phyloP scores from a whole-genome alignment of 257 asterid species.

The Cynanchum wilfordii region DNA sequence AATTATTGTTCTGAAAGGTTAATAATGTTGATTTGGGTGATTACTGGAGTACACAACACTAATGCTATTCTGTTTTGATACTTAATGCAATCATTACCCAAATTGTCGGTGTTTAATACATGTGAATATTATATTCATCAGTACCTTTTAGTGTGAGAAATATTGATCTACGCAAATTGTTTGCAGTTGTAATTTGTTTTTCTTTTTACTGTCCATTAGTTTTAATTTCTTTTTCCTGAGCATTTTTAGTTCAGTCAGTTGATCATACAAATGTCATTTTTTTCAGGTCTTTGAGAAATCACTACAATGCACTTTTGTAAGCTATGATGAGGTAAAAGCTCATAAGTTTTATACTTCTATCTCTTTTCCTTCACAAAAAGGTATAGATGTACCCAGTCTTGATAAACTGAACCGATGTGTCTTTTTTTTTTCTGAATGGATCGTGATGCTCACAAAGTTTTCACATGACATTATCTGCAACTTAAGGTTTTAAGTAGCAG shows the following conservation, averaged over 20 bases:
- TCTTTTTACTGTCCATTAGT: conserved; percentile 6
- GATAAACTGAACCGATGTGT: neutral
- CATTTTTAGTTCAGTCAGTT: conserved; percentile 3
- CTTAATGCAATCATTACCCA: neutral
- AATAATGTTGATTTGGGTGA: neutral
- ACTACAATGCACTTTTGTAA: conserved; percentile 64
- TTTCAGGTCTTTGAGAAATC: conserved; percentile 88
- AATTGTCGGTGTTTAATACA: neutral
- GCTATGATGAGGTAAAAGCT: conserved; percentile 69
- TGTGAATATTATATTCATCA: neutral
- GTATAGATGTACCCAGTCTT: neutral
- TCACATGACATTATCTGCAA: neutral
- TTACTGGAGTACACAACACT: no score
- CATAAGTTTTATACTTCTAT: conserved; percentile 1
- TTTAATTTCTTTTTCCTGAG: conserved; percentile 7
- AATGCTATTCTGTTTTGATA: neutral
- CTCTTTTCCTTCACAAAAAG: neutral
- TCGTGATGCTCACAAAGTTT: neutral
- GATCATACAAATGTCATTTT: conserved; percentile 3
- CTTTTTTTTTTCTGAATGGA: neutral
- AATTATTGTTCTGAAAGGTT: neutral
- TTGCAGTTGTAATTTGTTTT: conserved; percentile 1
- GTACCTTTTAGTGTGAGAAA: neutral
- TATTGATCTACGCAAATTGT: neutral
- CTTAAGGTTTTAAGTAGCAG: neutral